Evolutionary conservation across 2,329 filamentous ascomycete genomes (phyloP).

Genomic region (Acephala macrosclerotiorum): DNA sequence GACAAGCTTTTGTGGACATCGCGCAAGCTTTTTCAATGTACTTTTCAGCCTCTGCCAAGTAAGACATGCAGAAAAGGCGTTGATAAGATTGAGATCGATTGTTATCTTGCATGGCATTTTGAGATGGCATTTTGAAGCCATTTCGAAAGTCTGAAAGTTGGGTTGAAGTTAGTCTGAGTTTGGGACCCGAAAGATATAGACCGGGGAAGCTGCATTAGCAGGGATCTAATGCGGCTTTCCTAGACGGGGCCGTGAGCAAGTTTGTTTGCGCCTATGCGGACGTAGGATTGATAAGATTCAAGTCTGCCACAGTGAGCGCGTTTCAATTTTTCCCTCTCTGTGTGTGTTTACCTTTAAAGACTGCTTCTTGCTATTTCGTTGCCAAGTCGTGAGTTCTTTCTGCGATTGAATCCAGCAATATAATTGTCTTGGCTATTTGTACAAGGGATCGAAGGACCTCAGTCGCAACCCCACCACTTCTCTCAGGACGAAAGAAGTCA

Average conservation of each 20-base stretch:
- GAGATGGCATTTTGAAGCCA: slow-evolving; percentile 1
- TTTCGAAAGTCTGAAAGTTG: neutral
- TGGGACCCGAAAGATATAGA: neutral
- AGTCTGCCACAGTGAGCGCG: slow-evolving; percentile 8
- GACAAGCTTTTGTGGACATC: neutral
- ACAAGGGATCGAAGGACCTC: neutral
- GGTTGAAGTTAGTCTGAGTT: neutral
- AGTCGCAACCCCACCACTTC: neutral
- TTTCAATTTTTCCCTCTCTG: slow-evolving; percentile 6
- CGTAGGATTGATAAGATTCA: neutral
- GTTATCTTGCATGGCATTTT: neutral
- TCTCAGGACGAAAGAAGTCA: neutral
- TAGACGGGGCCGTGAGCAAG: slow-evolving; percentile 9
- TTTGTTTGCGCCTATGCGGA: neutral
- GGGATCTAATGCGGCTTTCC: neutral
- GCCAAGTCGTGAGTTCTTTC: neutral
- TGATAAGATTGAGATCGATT: neutral
- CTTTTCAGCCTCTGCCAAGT: slow-evolving; percentile 1
- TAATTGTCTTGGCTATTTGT: neutral
- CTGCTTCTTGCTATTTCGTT: neutral
- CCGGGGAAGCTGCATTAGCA: slow-evolving; percentile 2
- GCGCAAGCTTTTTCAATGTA: neutral
- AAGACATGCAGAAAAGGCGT: neutral
- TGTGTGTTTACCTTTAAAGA: neutral
- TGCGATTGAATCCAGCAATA: neutral